Evolutionary conservation across 2,329 filamentous ascomycete species (phyloP), one percentile per base, ranked within the genome.

Genomic region (Nemania sp.): DNA sequence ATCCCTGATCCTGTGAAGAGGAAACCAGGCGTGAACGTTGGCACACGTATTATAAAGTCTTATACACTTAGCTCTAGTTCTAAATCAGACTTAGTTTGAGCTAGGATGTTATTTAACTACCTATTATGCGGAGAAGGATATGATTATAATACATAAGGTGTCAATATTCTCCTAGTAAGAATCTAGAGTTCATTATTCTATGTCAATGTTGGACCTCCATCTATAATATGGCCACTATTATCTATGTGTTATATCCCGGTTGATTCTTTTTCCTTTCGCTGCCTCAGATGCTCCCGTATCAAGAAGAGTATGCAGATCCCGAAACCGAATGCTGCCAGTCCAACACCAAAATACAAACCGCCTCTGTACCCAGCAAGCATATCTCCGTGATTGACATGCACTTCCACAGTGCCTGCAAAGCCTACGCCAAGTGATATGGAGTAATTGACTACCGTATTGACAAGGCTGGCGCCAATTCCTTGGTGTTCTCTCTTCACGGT

Each of bases 401-500:
- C 59, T 39, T 71, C 68, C 21, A 72, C 65, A 1, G 80, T 84
- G 0, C 81, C 82, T 0, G 82, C 83, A 48, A 87, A 77, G 0
- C 83, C 84, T 1, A 86, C 72, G 0, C 80, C 81, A 12, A 85
- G 72, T 1, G 79, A 81, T 42, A 86, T 85, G 57, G 77, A 79
- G 66, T 86, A 87, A 67, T 87, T 86, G 50, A 87, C 79, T 20
- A 84, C 73, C 0, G 83, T 86, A 52, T 79, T 83, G 53, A 86
- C 80, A 32, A 87, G 68, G 21, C 77, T 80, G 0, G 72, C 72
- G 2, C 66, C 72, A 35, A 74, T 71, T 1, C 72, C 72, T 42
- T 74, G 72, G 45, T 74, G 71, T 34, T 72, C 69, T 25, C 65
- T 65, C 35, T 67, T 69, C 39, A 74, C 66, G 1, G 71, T 72